Conservation (phyloP, 2,329 filamentous ascomycete species). For the Xylariaceae sp. region DNA sequence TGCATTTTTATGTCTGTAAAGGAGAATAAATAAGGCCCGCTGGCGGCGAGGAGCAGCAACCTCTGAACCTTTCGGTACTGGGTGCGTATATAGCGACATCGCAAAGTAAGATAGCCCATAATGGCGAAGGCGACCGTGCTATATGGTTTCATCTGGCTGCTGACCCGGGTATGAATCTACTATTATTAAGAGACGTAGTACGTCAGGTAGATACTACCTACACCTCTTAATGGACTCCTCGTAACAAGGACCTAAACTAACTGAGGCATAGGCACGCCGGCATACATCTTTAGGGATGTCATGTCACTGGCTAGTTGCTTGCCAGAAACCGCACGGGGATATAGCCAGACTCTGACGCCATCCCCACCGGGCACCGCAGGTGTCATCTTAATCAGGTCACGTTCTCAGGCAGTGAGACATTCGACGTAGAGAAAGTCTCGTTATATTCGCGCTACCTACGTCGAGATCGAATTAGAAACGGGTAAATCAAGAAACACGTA, state of each 20-base stretch:
- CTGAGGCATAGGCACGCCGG: constrained; percentile 1
- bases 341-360: constrained; percentile 1
- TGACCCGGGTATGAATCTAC: constrained; percentile 6
- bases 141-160: constrained; percentile 18
- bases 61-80: constrained; percentile 13
- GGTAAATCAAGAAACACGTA: neutral
- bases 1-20: constrained; percentile 18
- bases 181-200: neutral
- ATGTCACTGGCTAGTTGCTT: constrained; percentile 11
- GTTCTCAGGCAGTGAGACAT: constrained; percentile 9
- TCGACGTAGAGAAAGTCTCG: constrained; percentile 15
- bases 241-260: neutral
- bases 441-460: constrained; percentile 8
- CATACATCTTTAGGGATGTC: constrained; percentile 15
- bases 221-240: neutral
- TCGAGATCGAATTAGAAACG: constrained; percentile 17
- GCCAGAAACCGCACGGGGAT: constrained; percentile 7
- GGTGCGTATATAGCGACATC: constrained; percentile 1
- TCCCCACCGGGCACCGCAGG: constrained; percentile 10
- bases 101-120: neutral
- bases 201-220: neutral
- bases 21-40: neutral
- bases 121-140: neutral
- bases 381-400: constrained; percentile 14
- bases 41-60: neutral